Conservation (phyloP, 2,329 filamentous ascomycete species). For the Epichloe elymi region DNA sequence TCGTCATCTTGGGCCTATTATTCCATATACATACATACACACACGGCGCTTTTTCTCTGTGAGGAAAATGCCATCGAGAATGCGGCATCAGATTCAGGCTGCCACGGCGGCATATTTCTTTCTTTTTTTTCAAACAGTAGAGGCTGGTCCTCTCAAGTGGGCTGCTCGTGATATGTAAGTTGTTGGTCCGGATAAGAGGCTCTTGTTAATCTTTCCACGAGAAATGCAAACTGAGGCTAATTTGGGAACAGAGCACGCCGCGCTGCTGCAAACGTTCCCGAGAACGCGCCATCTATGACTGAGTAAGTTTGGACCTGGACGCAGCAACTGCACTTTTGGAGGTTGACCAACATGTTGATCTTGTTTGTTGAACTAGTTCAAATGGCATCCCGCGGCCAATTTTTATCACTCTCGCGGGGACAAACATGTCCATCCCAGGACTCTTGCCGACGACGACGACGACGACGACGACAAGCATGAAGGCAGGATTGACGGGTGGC, state of each 20-base stretch:
- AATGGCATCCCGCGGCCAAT: not conserved
- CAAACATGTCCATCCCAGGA: not conserved
- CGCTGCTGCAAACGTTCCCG: constrained; percentile 4
- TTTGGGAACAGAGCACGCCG: constrained; percentile 9
- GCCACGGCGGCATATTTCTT: constrained; percentile 15
- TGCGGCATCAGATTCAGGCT: constrained; percentile 6
- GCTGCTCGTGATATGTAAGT: constrained; percentile 19
- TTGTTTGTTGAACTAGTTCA: not conserved
- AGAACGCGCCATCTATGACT: not conserved
- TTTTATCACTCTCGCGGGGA: not conserved
- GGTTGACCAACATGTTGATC: not conserved
- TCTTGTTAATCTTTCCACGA: not conserved
- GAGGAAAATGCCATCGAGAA: not conserved
- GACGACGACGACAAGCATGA: not conserved
- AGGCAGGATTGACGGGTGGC: not conserved
- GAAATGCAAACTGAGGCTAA: constrained; percentile 1
- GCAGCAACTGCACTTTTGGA: too few relatives aligned
- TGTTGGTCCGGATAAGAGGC: not conserved
- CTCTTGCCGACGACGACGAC: not conserved
- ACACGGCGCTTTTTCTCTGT: not conserved
- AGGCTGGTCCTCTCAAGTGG: constrained; percentile 24
- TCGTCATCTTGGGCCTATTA: not conserved
- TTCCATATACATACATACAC: not conserved
- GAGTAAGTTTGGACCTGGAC: not conserved
- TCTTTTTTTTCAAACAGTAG: constrained; percentile 15